Base-by-base conservation (phyloP, 371 early-diverging fungal species). In the Blakeslea trispora region DNA sequence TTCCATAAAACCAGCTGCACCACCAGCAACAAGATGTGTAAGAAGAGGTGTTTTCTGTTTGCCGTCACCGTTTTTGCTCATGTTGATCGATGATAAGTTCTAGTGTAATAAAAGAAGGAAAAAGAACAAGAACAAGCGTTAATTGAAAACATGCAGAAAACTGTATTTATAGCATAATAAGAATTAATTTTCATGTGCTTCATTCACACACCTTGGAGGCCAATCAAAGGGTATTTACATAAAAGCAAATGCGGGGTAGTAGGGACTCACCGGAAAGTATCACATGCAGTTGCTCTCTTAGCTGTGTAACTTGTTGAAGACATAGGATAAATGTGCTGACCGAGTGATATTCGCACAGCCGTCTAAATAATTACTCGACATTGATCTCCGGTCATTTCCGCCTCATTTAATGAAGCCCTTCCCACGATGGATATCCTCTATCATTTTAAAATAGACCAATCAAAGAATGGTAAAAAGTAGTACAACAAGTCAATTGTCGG, bases 1-100 rank as follows among this genome's bases (percentile, higher is more conserved):
- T 73, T 98, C 98, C 79, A 90, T 89, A 58, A 92, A 86, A 34
- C 97, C 98, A 4, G 98, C 98, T 10, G 91, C 72, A 54, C 96
- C 98, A 64, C 98, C 98, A 9, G 96, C 93, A 23, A 92, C 67
- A 55, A 92, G 71, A 69, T 91, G 91, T n/a, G 83, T 84, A 39
- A 83, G 58, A 31, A 87, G 75, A 43, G 81, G 72, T 5, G 77
- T 77, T 51, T 71, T 73, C 51, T 69, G 60, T 14, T 61, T 66
- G 24, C 44, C 50, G 49, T 62, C 53, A 55, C 62, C 56, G 58
- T 72, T 76, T 61, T 68, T 71, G 65, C 74, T 77, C 75, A 75
- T 74, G 41, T 50, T 46, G 28, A n/a, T 23, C 39, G 19, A 37
- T n/a, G 28, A 13, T n/a, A 45, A 34, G 13, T 22, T 15, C 32